phyloP scores from a whole-genome alignment of 345 rosid genomes.

The Salix exigua region DNA sequence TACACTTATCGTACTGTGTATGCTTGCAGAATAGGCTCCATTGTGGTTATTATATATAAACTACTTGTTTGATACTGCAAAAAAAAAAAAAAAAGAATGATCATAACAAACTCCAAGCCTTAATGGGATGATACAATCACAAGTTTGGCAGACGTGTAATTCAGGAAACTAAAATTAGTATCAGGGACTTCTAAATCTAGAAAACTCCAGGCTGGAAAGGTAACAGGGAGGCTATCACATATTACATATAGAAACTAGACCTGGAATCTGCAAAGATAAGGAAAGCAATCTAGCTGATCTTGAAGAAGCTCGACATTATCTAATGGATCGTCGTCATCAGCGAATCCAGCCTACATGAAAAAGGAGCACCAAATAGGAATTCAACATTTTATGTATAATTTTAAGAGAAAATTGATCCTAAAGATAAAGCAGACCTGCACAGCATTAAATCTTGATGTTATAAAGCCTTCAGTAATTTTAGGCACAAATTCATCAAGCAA shows the following conservation, averaged over 20 bases:
- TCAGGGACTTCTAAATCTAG: slow-evolving; percentile 2
- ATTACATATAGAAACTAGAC: slow-evolving; percentile 30
- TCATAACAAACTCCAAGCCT: background rate
- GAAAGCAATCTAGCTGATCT: slow-evolving; percentile 98
- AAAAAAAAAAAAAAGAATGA: slow-evolving; percentile 12
- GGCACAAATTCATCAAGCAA: slow-evolving; percentile 97
- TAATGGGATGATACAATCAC: background rate
- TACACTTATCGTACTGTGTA: slow-evolving; percentile 64
- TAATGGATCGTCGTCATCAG: slow-evolving; percentile 84
- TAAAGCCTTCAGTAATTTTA: slow-evolving; percentile 92
- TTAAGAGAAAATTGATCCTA: background rate
- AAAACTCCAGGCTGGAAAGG: background rate
- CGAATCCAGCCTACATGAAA: slow-evolving; percentile 59
- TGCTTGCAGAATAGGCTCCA: slow-evolving; percentile 92
- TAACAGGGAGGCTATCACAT: background rate
- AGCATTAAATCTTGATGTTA: slow-evolving; percentile 89
- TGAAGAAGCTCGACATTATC: slow-evolving; percentile 98
- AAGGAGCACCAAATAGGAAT: slow-evolving; percentile 7
- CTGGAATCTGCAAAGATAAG: slow-evolving; percentile 97
- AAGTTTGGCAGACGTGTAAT: background rate
- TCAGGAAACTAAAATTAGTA: background rate
- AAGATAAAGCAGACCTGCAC: slow-evolving; percentile 57
- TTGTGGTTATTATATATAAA: slow-evolving; percentile 65
- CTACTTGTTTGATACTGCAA: slow-evolving; percentile 92
- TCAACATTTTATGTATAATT: background rate